Percentiles rank a stretch among this genome's conserved stretches.
Evolutionary conservation across 1,139 yeast species (phyloP).

Genomic region (Blastobotrys capitulatus): DNA sequence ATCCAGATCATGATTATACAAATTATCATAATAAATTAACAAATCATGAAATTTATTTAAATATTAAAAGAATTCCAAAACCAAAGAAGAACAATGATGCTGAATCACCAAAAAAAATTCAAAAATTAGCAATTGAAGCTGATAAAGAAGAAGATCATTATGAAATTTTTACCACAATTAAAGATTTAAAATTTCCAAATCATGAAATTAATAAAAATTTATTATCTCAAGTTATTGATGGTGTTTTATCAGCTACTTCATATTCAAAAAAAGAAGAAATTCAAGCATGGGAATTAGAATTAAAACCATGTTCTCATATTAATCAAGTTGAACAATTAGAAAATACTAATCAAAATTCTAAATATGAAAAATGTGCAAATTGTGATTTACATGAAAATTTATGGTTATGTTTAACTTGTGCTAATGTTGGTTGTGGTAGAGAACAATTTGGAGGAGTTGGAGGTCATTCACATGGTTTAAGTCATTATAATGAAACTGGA

Average conservation of each 20-base stretch:
- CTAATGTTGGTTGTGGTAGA: constrained; percentile 86
- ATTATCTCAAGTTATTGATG: constrained; percentile 36
- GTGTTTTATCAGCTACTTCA: constrained; percentile 60
- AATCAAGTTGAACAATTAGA: constrained; percentile 42
- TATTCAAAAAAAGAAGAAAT: constrained; percentile 64
- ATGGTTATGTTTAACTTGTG: constrained; percentile 92
- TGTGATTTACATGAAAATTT: constrained; percentile 70
- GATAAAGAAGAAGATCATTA: constrained; percentile 63
- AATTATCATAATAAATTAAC: constrained; percentile 45
- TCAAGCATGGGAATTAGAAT: constrained; percentile 88
- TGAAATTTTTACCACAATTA: constrained; percentile 44
- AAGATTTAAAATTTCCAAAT: constrained; percentile 35
- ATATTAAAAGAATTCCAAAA: constrained; percentile 48
- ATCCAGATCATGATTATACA: constrained; percentile 48
- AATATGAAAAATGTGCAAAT: constrained; percentile 40
- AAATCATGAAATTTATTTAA: constrained; percentile 52
- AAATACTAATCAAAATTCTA: constrained; percentile 14
- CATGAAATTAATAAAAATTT: constrained; percentile 13
- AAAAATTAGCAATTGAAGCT: constrained; percentile 71
- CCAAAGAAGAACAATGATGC: constrained; percentile 16
- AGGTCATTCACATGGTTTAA: constrained; percentile 87
- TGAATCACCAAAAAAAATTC: constrained; percentile 47
- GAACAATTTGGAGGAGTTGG: constrained; percentile 88
- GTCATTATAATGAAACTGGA: constrained; percentile 50
- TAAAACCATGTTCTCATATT: constrained; percentile 74